Conservation (phyloP, 352 stramenopile species). For the Phytophthora uliginosa region DNA sequence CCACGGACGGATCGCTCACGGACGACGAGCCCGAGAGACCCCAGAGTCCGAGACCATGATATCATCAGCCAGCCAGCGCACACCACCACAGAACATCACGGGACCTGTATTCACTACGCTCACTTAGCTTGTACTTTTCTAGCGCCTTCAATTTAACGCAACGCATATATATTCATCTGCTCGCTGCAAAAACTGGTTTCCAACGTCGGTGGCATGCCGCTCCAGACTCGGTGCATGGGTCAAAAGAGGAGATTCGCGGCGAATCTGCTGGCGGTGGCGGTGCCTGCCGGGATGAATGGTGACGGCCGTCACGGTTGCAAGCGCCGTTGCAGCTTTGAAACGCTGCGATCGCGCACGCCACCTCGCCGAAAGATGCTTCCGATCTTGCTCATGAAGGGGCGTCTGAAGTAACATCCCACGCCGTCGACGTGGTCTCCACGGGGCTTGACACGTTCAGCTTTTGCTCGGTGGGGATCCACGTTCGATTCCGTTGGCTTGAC, state of each 20-base stretch:
- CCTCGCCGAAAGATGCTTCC: conserved; percentile 1
- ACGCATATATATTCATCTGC: not conserved
- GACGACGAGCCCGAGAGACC: conserved; percentile 40
- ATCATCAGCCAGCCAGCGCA: not conserved
- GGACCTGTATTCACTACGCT: conserved; percentile 32
- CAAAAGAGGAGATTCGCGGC: conserved; percentile 14
- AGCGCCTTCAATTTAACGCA: conserved; percentile 26
- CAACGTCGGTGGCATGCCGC: not conserved
- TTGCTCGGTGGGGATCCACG: not conserved
- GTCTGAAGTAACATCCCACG: conserved; percentile 10
- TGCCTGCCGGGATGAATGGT: not conserved
- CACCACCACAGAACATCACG: not conserved
- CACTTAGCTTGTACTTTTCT: conserved; percentile 2
- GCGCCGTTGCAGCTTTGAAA: conserved; percentile 17
- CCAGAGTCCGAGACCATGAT: conserved; percentile 24
- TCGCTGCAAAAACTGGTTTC: conserved; percentile 2
- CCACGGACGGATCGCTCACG: conserved; percentile 36
- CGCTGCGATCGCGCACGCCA: conserved; percentile 8
- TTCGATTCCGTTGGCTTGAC: conserved; percentile 20
- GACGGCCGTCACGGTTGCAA: not conserved
- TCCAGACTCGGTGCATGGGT: not conserved
- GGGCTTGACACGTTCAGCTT: conserved; percentile 6
- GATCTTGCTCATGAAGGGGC: conserved; percentile 12
- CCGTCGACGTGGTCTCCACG: conserved; percentile 8
- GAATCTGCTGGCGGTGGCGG: conserved; percentile 12